These are phyloP conservation scores for Vitellaria paradoxa DNA, from an alignment of 179 eudicot species.

Conservation along the genomic window DNA sequence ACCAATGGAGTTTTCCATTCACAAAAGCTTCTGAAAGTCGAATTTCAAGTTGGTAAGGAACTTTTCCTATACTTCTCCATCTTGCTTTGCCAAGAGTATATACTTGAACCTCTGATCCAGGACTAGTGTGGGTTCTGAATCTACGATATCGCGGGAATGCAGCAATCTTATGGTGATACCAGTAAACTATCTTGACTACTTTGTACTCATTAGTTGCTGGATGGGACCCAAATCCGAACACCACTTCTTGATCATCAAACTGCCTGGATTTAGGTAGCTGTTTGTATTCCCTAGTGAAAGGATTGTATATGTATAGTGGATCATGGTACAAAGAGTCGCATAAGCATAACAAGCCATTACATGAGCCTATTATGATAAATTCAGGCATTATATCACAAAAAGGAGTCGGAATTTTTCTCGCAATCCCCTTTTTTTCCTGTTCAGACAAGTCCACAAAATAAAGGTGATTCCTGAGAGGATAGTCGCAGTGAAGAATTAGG, in stretches of 20 bases:
- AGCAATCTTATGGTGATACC: not conserved
- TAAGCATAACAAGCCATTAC: slow-evolving; percentile 30
- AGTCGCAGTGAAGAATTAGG: not conserved
- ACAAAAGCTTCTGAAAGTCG: slow-evolving; percentile 13
- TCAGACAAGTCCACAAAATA: not conserved
- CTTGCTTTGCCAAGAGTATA: not conserved
- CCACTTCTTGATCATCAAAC: slow-evolving; percentile 9
- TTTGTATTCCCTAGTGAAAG: slow-evolving; percentile 13
- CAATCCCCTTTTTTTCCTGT: not conserved
- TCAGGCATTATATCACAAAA: slow-evolving; percentile 26
- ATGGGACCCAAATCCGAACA: slow-evolving; percentile 30
- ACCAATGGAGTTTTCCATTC: slow-evolving; percentile 29
- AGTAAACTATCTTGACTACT: slow-evolving; percentile 21
- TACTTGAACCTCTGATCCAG: slow-evolving; percentile 23
- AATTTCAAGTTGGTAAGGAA: slow-evolving; percentile 15
- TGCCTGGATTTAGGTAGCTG: slow-evolving; percentile 15
- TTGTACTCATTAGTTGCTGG: slow-evolving; percentile 23
- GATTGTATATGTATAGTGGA: slow-evolving; percentile 9
- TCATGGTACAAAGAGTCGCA: slow-evolving; percentile 7
- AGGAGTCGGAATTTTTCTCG: slow-evolving; percentile 20
- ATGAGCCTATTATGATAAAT: slow-evolving; percentile 22
- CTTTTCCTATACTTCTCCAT: slow-evolving; percentile 27
- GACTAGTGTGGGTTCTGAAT: not conserved
- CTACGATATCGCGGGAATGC: not conserved
- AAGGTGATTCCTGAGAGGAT: not conserved